These are phyloP conservation scores for Penicillium daleae DNA, from an alignment of 495 filamentous ascomycete species.

Conservation along the genomic window DNA sequence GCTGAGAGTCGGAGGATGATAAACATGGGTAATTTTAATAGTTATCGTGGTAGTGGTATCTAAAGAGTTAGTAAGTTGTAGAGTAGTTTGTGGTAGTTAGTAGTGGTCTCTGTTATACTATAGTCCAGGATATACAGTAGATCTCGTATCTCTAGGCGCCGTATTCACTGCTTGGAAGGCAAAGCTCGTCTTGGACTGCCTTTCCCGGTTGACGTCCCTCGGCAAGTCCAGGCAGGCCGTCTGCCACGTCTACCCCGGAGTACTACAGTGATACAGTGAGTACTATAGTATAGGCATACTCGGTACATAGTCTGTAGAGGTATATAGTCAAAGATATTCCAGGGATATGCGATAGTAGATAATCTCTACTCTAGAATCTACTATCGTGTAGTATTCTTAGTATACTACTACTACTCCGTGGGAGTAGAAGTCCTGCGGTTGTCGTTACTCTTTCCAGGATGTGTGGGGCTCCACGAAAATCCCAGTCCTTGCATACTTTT, in stretches of 20 bases:
- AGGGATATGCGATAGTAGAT: too few relatives aligned
- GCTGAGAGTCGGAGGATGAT: slow-evolving; percentile 13
- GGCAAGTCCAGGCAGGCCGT: slow-evolving; percentile 1
- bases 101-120: too few relatives aligned
- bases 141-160: background rate
- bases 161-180: background rate
- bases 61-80: background rate
- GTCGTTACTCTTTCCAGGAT: slow-evolving; percentile 1
- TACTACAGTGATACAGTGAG: background rate
- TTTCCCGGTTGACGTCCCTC: background rate
- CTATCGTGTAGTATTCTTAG: too few relatives aligned
- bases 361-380: too few relatives aligned
- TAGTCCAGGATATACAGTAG: too few relatives aligned
- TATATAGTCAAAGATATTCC: too few relatives aligned
- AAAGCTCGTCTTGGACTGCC: background rate
- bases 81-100: too few relatives aligned
- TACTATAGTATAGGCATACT: background rate
- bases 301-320: background rate
- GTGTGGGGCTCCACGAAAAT: slow-evolving; percentile 23
- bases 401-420: too few relatives aligned
- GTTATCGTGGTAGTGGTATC: background rate
- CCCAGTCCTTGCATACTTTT: slow-evolving; percentile 29
- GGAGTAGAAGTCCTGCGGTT: background rate
- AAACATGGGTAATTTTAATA: slow-evolving; percentile 16
- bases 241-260: slow-evolving; percentile 1